These are phyloP conservation scores for Talaromyces sp. DNA, from an alignment of 2,329 filamentous ascomycete species.

Conservation along the genomic window DNA sequence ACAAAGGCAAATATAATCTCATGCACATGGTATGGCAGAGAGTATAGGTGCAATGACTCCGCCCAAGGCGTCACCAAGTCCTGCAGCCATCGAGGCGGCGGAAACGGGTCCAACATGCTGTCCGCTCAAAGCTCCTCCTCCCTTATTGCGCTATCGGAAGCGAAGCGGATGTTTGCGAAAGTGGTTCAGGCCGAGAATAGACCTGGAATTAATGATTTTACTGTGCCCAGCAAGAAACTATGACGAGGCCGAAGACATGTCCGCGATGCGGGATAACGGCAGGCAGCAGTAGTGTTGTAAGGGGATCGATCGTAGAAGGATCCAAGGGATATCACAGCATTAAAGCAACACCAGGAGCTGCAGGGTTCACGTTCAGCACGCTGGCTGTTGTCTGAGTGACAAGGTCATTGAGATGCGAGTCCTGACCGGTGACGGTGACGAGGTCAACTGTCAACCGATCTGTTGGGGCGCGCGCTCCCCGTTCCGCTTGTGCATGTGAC, in stretches of 20 bases:
- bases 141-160: neutral
- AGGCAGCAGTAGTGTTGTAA: neutral
- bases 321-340: neutral
- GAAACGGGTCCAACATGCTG: constrained; percentile 41
- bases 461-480: neutral
- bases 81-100: constrained; percentile 49
- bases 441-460: neutral
- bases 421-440: neutral
- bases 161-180: neutral
- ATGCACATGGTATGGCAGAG: constrained; percentile 57
- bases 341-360: neutral
- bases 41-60: constrained; percentile 47
- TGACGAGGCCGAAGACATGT: neutral
- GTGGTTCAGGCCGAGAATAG: neutral
- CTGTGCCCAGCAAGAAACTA: neutral
- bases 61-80: constrained; percentile 46
- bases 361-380: neutral
- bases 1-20: constrained; percentile 53
- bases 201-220: neutral
- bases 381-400: neutral
- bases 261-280: neutral
- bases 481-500: neutral
- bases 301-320: neutral
- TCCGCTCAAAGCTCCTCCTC: constrained; percentile 14
- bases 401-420: neutral